These are phyloP conservation scores for Thraustotheca clavata DNA, from an alignment of 352 stramenopile genomes.

Conservation along the genomic window DNA sequence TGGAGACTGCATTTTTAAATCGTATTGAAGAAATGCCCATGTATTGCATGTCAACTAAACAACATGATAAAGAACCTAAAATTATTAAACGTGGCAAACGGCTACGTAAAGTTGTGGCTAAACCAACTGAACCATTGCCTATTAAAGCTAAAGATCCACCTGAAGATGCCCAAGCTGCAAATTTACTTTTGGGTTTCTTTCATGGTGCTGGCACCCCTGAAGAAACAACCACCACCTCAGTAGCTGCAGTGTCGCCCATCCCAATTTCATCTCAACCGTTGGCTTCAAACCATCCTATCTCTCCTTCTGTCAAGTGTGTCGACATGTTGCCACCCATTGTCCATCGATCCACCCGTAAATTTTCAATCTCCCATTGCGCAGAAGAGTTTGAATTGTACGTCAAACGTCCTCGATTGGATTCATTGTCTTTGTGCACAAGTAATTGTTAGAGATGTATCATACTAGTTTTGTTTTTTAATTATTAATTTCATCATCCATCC, in stretches of 20 bases:
- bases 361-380: constrained; percentile 20
- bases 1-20: constrained; percentile 71
- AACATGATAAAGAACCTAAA: constrained; percentile 1
- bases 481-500: no score
- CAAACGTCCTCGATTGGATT: constrained; percentile 14
- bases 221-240: neutral
- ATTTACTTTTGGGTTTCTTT: constrained; percentile 17
- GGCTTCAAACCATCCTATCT: neutral
- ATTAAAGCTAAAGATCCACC: neutral
- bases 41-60: constrained; percentile 22
- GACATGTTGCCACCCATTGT: neutral
- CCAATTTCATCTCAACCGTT: neutral
- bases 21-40: constrained; percentile 52
- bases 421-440: no score
- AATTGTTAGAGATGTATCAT: no score
- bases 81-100: constrained; percentile 11
- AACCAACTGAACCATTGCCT: neutral
- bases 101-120: neutral
- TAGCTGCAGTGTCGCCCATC: neutral
- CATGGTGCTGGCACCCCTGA: neutral
- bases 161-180: constrained; percentile 1
- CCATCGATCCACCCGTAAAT: constrained; percentile 6
- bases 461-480: no score
- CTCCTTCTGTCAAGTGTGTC: neutral
- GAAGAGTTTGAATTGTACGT: neutral